Conservation (phyloP, 306 rosid species). For the Inga leiocalycina region DNA sequence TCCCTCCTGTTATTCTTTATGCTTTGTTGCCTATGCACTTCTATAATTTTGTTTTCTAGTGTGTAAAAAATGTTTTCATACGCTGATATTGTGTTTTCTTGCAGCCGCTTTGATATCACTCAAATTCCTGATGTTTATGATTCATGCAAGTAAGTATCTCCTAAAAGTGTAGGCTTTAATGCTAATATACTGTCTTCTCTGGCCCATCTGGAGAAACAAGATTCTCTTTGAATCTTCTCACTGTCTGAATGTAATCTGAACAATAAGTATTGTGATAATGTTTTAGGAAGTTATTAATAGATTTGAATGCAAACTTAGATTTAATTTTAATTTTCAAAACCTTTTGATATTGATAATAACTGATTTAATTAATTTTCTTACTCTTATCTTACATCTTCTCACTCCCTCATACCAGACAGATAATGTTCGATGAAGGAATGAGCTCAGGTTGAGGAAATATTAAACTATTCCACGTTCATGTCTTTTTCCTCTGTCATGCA, state of each 20-base stretch:
- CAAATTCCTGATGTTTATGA: conserved; percentile 99
- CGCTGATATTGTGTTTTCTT: conserved; percentile 41
- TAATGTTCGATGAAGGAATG: neutral
- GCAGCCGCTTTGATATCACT: conserved; percentile 88
- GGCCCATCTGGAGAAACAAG: neutral
- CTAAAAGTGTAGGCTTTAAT: conserved; percentile 14
- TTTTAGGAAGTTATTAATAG: neutral
- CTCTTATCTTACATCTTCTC: no score
- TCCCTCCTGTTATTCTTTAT: neutral
- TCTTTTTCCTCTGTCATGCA: neutral
- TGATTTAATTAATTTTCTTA: no score
- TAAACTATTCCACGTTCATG: conserved; percentile 3
- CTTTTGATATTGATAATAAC: neutral
- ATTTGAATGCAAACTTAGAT: neutral
- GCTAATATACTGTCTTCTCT: conserved; percentile 21
- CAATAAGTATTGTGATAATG: neutral
- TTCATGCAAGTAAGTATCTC: conserved; percentile 91
- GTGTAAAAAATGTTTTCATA: conserved; percentile 8
- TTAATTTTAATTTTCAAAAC: neutral
- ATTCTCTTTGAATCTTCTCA: neutral
- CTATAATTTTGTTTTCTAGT: conserved; percentile 4
- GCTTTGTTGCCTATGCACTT: conserved; percentile 3
- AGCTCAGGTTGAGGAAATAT: neutral
- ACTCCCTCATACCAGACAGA: no score
- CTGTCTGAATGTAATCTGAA: conserved; percentile 4